These are phyloP conservation scores for Retiboletus flavoniger DNA, from an alignment of 1,284 basidiomycete genomes.

Conservation along the genomic window DNA sequence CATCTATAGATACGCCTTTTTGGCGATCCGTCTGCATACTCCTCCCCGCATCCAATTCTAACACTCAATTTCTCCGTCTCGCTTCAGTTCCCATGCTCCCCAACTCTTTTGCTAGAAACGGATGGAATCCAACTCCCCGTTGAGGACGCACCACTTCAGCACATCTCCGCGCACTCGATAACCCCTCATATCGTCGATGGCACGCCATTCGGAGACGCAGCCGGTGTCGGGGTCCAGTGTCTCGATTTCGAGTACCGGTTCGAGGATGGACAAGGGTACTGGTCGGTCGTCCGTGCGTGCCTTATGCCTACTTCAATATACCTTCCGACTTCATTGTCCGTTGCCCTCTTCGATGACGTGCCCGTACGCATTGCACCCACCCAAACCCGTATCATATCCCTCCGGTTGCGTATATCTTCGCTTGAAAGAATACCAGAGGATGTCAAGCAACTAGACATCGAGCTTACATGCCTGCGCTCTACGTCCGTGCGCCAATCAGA, in stretches of 20 bases:
- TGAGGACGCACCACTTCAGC: constrained; percentile 31
- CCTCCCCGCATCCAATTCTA: constrained; percentile 48
- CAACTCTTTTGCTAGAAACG: constrained; percentile 1
- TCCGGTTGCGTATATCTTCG: constrained; percentile 44
- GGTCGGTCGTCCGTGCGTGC: constrained; percentile 19
- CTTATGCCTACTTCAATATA: constrained; percentile 4
- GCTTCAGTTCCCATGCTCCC: constrained; percentile 36
- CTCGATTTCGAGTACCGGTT: constrained; percentile 24
- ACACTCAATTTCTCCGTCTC: constrained; percentile 47
- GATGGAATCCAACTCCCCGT: not conserved
- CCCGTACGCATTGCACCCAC: constrained; percentile 51
- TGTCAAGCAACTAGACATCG: constrained; percentile 37
- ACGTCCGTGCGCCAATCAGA: constrained; percentile 16
- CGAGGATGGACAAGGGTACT: constrained; percentile 8
- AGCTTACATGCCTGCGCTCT: constrained; percentile 30
- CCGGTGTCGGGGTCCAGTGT: constrained; percentile 63
- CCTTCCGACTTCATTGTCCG: constrained; percentile 26
- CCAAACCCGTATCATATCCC: constrained; percentile 58
- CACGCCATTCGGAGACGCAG: constrained; percentile 59
- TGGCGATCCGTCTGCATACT: constrained; percentile 57
- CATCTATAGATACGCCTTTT: constrained; percentile 67
- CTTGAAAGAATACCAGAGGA: constrained; percentile 29
- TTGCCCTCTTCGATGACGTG: constrained; percentile 37
- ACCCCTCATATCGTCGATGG: constrained; percentile 66
- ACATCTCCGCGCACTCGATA: constrained; percentile 53